A percentile compares a stretch with the other conserved stretches of the same genome.
These are phyloP conservation scores for Phaeosphaeriaceae sp. DNA, from an alignment of 2,329 filamentous ascomycete genomes.

Conservation along the genomic window DNA sequence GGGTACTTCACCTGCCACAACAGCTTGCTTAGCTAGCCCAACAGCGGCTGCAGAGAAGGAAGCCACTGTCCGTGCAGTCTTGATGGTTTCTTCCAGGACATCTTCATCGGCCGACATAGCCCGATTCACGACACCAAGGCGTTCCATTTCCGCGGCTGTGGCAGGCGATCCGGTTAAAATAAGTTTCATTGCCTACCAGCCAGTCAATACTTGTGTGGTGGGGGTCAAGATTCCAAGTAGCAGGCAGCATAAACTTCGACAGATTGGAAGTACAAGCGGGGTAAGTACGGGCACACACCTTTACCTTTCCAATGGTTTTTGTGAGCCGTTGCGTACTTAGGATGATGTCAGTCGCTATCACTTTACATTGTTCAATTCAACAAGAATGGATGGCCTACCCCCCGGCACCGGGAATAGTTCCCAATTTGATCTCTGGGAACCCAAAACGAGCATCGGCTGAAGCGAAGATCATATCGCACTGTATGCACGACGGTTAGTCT, in stretches of 20 bases:
- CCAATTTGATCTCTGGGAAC: constrained; percentile 94
- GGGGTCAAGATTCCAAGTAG: no score
- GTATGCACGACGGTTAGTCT: constrained; percentile 3
- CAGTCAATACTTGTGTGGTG: constrained; percentile 14
- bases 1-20: constrained; percentile 48
- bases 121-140: constrained; percentile 51
- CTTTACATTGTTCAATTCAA: background rate
- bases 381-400: constrained; percentile 54
- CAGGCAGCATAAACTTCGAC: no score
- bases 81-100: constrained; percentile 49
- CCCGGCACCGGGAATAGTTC: constrained; percentile 87
- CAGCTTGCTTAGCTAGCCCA: constrained; percentile 53
- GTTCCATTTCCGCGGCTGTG: constrained; percentile 48
- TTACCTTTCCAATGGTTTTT: constrained; percentile 58
- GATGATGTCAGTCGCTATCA: constrained; percentile 39
- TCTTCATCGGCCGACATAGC: constrained; percentile 42
- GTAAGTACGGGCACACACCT: constrained; percentile 28
- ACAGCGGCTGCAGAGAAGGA: constrained; percentile 50
- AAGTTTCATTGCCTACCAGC: constrained; percentile 54
- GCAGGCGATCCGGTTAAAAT: constrained; percentile 51
- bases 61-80: constrained; percentile 51
- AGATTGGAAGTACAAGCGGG: no score
- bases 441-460: constrained; percentile 85
- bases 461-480: constrained; percentile 83
- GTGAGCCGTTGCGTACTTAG: constrained; percentile 74